Conservation (phyloP, 2,329 filamentous ascomycete species). For the Ceratocystiopsis brevicomis region DNA sequence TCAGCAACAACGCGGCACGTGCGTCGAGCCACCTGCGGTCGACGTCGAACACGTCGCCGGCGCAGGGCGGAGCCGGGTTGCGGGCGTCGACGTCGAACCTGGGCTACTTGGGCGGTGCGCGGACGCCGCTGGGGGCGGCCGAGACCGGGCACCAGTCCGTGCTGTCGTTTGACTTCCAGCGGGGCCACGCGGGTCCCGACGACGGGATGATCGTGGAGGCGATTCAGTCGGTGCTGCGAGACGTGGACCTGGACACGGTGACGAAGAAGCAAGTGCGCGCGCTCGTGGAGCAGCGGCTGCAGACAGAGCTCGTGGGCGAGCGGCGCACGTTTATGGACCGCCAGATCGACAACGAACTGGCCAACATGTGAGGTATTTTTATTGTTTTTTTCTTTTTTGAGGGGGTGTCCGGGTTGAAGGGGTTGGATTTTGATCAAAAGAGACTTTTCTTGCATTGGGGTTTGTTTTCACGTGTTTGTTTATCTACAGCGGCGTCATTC, state of each 20-base stretch:
- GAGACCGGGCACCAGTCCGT: conserved; percentile 26
- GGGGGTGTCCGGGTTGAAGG: too few relatives aligned
- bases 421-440: too few relatives aligned
- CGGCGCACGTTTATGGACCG: conserved; percentile 76
- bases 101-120: conserved; percentile 27
- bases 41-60: conserved; percentile 28
- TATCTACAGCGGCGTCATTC: too few relatives aligned
- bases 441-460: neutral
- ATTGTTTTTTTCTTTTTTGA: neutral
- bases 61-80: conserved; percentile 18
- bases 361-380: conserved; percentile 52
- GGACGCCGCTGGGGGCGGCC: conserved; percentile 25
- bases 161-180: conserved; percentile 41
- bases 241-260: conserved; percentile 89
- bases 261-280: conserved; percentile 95
- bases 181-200: conserved; percentile 45
- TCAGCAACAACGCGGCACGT: conserved; percentile 20
- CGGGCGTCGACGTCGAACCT: conserved; percentile 27
- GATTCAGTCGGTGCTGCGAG: conserved; percentile 62
- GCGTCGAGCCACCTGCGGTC: conserved; percentile 43
- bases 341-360: conserved; percentile 83
- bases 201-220: conserved; percentile 68
- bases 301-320: conserved; percentile 74
- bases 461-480: neutral
- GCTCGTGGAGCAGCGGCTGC: conserved; percentile 79